Evolutionary conservation across 805 yeast species (phyloP), one percentile per base, ranked within the genome.

Genomic region (Candida nanaspora): DNA sequence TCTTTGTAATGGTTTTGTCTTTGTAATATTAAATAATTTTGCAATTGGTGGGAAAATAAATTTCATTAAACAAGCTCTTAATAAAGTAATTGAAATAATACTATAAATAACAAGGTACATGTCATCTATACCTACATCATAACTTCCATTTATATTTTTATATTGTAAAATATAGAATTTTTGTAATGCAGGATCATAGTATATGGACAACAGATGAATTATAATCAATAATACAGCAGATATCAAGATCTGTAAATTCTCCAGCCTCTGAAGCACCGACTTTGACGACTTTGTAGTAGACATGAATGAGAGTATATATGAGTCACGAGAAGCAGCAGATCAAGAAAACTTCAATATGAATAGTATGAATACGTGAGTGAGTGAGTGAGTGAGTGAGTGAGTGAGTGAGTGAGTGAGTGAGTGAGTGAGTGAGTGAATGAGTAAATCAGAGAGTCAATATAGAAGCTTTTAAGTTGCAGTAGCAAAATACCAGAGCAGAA

Each of bases 11-110:
- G 82, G 74, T 50, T 78, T 80, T 14, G 56, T 58, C 2, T 70
- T 61, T 31, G 59, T 59, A 37, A 84, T 76, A 20, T 73, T 65
- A 36, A 66, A 56, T 8, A 43, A 40, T 19, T 48, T 48, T 2
- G 86, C 86, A 37, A 79, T 52, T 16, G 89, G 87, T 40, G 64
- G 68, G 37, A 83, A 69, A 9, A 76, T 48, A 46, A 63, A 73
- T 39, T 71, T 69, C 80, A 86, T 81, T 28, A 75, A 48, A n/a
- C 71, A 58, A 5, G 83, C 71, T 46, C 95, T 66, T 28, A 81
- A 52, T 40, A 82, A 70, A 1, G 79, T 72, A 41, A 81, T 61
- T 11, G 65, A 53, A n/a, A 83, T 61, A 8, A 84, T 66, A 63
- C 79, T 74, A 37, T 71, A 66, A 6, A 73, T 41, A 14, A 80